Evolutionary conservation across 495 filamentous ascomycete genomes (phyloP).

Genomic region (Podospora didyma): DNA sequence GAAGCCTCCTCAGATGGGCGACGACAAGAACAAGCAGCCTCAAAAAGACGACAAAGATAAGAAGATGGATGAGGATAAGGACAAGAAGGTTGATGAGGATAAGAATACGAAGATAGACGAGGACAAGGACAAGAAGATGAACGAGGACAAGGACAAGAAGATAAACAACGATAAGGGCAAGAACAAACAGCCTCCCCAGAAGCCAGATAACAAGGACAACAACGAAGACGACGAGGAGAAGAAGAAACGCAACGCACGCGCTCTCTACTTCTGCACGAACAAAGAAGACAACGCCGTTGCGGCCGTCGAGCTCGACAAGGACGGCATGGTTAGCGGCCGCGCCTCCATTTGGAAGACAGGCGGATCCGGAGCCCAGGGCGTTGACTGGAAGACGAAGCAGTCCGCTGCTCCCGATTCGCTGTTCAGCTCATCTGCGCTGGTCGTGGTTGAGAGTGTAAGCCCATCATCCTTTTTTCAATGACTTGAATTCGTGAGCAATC

Average conservation of each 20-base stretch:
- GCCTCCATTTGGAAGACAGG: constrained; percentile 34
- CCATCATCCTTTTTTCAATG: background rate
- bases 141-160: no score
- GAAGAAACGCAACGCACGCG: constrained; percentile 25
- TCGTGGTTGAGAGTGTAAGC: constrained; percentile 45
- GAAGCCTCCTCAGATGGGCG: background rate
- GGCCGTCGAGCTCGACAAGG: constrained; percentile 37
- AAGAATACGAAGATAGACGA: no score
- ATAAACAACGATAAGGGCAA: no score
- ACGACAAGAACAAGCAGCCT: no score
- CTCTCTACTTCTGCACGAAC: constrained; percentile 52
- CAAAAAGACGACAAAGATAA: no score
- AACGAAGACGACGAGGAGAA: no score
- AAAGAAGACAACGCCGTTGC: constrained; percentile 42
- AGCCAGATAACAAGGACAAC: no score
- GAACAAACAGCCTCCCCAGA: no score
- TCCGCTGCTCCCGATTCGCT: constrained; percentile 49
- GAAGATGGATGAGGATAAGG: no score
- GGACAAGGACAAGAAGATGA: no score
- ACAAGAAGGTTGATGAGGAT: no score
- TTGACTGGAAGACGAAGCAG: constrained; percentile 26
- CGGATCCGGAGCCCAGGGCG: constrained; percentile 33
- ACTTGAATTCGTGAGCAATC: no score
- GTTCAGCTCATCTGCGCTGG: constrained; percentile 46
- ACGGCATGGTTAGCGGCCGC: constrained; percentile 38